Percentiles rank a stretch among this genome's conserved stretches.
phyloP scores from a whole-genome alignment of 129 eudicot genomes.

The Solidago caesia region DNA sequence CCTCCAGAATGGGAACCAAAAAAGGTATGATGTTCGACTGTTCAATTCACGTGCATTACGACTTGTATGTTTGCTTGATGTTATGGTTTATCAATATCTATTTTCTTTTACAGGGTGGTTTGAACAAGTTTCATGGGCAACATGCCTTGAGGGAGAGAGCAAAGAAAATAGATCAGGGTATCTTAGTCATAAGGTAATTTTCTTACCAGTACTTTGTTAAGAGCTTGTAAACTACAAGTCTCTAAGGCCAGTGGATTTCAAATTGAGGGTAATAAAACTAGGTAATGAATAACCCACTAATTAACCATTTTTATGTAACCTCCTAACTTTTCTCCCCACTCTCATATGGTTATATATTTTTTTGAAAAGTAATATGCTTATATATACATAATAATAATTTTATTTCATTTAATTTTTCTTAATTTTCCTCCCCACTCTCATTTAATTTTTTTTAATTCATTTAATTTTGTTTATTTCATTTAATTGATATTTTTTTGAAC shows the following conservation, averaged over 20 bases:
- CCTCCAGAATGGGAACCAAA: conserved; percentile 99
- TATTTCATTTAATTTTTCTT: too few species aligned
- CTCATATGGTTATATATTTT: too few species aligned
- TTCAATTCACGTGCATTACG: not conserved
- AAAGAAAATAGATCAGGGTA: conserved; percentile 92
- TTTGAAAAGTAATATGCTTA: too few species aligned
- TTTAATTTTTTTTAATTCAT: too few species aligned
- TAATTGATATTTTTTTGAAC: too few species aligned
- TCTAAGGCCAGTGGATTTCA: not conserved
- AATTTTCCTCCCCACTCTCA: too few species aligned
- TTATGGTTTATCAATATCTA: not conserved
- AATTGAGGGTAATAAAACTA: too few species aligned
- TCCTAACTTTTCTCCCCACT: too few species aligned
- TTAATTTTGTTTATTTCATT: too few species aligned
- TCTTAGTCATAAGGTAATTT: conserved; percentile 82
- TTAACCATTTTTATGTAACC: too few species aligned
- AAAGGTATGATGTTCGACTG: conserved; percentile 42
- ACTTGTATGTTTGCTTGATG: not conserved
- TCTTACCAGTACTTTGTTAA: not conserved
- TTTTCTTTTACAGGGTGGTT: conserved; percentile 57
- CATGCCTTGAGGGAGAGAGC: conserved; percentile 99
- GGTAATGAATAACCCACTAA: too few species aligned
- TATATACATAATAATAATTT: too few species aligned
- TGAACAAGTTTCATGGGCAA: conserved; percentile 95
- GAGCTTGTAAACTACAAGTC: not conserved